Conservation (phyloP, 1,139 yeast genomes). For the Geotrichum carabidarum region DNA sequence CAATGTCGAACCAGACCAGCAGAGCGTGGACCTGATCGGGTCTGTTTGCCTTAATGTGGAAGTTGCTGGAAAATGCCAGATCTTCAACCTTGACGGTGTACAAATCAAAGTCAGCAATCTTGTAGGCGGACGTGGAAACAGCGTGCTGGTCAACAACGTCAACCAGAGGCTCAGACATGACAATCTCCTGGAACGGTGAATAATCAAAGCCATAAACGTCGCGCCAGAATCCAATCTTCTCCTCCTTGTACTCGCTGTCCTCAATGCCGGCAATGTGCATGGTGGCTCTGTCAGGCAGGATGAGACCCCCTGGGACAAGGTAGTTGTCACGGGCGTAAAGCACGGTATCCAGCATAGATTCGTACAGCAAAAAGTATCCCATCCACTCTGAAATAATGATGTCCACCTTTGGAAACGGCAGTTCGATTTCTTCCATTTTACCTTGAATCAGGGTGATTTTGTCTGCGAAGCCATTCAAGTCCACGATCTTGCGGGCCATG, state of each 20-base stretch:
- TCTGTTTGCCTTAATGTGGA: conserved; percentile 66
- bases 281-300: conserved; percentile 91
- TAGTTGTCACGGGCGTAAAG: conserved; percentile 89
- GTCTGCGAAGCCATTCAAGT: conserved; percentile 77
- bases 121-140: conserved; percentile 65
- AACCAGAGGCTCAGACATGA: conserved; percentile 90
- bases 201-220: conserved; percentile 96
- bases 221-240: conserved; percentile 92
- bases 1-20: conserved; percentile 93
- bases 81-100: conserved; percentile 83
- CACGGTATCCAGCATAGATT: conserved; percentile 97
- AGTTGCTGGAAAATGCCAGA: conserved; percentile 64
- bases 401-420: conserved; percentile 78
- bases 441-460: conserved; percentile 88
- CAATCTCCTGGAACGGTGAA: conserved; percentile 62
- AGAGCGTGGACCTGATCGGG: conserved; percentile 83
- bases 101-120: conserved; percentile 77
- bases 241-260: conserved; percentile 89
- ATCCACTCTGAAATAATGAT: conserved; percentile 98
- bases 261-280: conserved; percentile 91
- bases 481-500: conserved; percentile 84
- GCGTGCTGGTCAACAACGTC: conserved; percentile 81
- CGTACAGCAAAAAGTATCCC: conserved; percentile 95
- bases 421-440: conserved; percentile 84
- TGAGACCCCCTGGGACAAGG: conserved; percentile 78